A percentile compares a stretch with the other conserved stretches of the same genome.
Evolutionary conservation across 1,284 basidiomycete genomes (phyloP).

Genomic region (Trametes pubescens): DNA sequence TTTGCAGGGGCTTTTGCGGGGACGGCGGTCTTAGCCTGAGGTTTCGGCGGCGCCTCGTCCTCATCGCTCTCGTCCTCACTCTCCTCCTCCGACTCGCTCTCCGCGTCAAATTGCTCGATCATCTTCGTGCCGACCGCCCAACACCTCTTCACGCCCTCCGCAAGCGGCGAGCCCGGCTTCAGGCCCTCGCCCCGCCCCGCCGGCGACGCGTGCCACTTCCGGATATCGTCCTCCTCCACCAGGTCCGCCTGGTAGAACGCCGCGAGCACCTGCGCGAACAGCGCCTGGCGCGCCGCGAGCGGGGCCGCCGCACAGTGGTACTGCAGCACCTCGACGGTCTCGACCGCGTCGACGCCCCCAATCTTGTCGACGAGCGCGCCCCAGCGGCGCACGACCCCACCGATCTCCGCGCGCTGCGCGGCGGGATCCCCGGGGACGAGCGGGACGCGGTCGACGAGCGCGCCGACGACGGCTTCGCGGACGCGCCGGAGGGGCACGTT

Average conservation of each 20-base stretch:
- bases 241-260: conserved; percentile 80
- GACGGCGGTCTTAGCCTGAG: conserved; percentile 30
- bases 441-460: conserved; percentile 72
- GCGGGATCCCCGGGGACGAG: conserved; percentile 60
- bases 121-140: conserved; percentile 77
- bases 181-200: conserved; percentile 58
- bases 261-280: conserved; percentile 81
- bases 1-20: conserved; percentile 24
- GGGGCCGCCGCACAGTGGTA: conserved; percentile 67
- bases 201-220: conserved; percentile 68
- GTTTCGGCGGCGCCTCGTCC: conserved; percentile 46
- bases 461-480: conserved; percentile 79
- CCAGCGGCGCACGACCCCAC: conserved; percentile 69
- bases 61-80: conserved; percentile 37
- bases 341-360: conserved; percentile 78
- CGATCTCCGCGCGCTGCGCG: conserved; percentile 70
- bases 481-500: conserved; percentile 86
- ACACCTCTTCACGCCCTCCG: conserved; percentile 69
- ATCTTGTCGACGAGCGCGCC: conserved; percentile 76
- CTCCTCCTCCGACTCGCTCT: conserved; percentile 58
- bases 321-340: conserved; percentile 78
- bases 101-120: conserved; percentile 81
- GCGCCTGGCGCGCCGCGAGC: conserved; percentile 59
- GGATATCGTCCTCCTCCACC: conserved; percentile 82
- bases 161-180: conserved; percentile 46